Base-by-base conservation (phyloP, 1,284 basidiomycete species). In the Fistulina hepatica region DNA sequence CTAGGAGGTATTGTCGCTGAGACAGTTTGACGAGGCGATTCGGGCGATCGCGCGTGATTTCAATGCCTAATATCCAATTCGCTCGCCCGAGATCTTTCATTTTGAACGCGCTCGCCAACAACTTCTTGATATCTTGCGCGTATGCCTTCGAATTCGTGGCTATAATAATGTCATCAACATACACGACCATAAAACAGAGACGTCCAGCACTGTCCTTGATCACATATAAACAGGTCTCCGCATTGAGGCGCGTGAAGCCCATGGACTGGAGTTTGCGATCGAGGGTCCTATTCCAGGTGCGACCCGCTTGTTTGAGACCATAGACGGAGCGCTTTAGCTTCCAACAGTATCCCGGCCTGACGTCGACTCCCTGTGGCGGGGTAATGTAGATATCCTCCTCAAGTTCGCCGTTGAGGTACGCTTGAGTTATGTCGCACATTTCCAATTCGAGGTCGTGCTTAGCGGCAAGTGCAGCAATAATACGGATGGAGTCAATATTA, bases 381-480 rank as follows among this genome's bases (percentile, higher is more conserved):
- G 22, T 24, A 38, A 51, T 40, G 36, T 48, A 51, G 17, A 51
- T 42, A 8, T 47, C 39, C 9, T 50, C 38, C 0, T 41, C 27
- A 5, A 52, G 44, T 3, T 42, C 15, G 5, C 52, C 51, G 41
- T 56, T 56, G 7, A 55, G 48, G 41, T 57, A 63, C 0, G 60
- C 62, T 8, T 51, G 48, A 16, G 46, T 47, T 19, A 62, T 47
- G 39, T 63, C 58, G 32, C 59, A 49, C 27, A 60, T 55, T 4
- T 59, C 49, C 4, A 64, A 39, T 17, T 56, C 50, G 24, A 54
- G 45, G 36, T 58, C 46, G 7, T 49, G 39, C 12, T 40, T 39
- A 1, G 57, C 56, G 2, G 58, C 58, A 0, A 63, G 36, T 0
- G 56, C 51, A 2, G 62, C 43, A 4, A 65, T 46, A 6, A 54